Base-by-base conservation (phyloP, 345 rosid species). In the Pistacia integerrima region DNA sequence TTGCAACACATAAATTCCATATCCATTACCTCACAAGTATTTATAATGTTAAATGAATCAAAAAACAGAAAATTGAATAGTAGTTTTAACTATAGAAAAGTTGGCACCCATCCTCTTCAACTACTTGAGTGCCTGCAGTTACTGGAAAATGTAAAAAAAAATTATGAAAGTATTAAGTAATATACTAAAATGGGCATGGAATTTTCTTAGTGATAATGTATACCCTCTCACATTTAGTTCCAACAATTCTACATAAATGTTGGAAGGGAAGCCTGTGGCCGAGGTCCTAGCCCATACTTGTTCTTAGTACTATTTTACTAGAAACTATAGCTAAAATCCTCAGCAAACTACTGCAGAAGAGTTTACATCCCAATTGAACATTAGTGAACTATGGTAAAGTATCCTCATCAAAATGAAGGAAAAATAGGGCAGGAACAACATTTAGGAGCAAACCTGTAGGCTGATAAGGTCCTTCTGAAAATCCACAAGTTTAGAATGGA, bases 401-500 rank as follows among this genome's bases (percentile, higher is more conserved):
- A 38, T 72, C 67, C 17, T 60, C 7, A 70, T 35, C 1, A n/a
- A 11, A 66, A 66, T 36, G 35, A 35, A 55, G 44, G 13, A 12
- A 51, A 60, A 56, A 8, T 9, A 59, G 44, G 57, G 64, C 6
- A 9, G 17, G 12, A 54, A 65, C 58, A 48, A 67, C 49, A 71
- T 20, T 10, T 49, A 80, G 8, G 56, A 30, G 55, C 82, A 77
- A 74, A 90, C 99, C 97, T 93, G 97, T 59, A 92, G 54, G 74
- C 85, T 87, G 77, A 90, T 87, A 28, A 93, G 92, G 68, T 84
- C 86, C 56, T 81, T 83, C 69, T 92, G 97, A 78, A 96, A 96
- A 79, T 88, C 88, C 73, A 88, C 80, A 30, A 96, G 98, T 80
- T 92, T 89, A 22, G 90, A 87, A 79, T 92, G 89, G 54, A 92